Conservation (phyloP, 176 grass and related monocot genomes). For the Paspalum vaginatum region DNA sequence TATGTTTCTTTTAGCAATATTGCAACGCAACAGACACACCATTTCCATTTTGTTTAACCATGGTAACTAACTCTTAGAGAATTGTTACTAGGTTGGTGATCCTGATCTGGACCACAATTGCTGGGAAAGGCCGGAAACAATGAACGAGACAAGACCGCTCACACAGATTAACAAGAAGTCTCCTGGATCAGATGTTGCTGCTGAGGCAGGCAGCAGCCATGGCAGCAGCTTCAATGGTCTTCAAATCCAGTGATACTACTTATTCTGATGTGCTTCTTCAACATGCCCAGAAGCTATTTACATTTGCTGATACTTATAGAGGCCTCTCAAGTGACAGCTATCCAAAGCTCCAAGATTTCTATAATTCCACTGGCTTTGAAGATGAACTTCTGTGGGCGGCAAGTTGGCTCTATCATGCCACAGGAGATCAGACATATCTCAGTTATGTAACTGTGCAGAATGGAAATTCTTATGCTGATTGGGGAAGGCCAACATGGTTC, state of each 20-base stretch:
- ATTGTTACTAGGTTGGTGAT: constrained; percentile 76
- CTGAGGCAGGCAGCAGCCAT: constrained; percentile 89
- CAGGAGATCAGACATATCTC: constrained; percentile 89
- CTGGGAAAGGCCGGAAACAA: constrained; percentile 97
- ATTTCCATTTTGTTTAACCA: constrained; percentile 15
- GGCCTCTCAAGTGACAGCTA: constrained; percentile 72
- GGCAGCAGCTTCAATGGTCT: constrained; percentile 93
- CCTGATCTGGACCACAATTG: constrained; percentile 94
- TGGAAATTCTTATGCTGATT: constrained; percentile 79
- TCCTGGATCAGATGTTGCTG: constrained; percentile 90
- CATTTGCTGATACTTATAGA: constrained; percentile 82
- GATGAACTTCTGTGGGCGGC: constrained; percentile 97
- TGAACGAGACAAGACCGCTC: constrained; percentile 87
- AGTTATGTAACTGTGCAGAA: constrained; percentile 90
- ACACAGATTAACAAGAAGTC: constrained; percentile 72
- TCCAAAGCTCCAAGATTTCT: constrained; percentile 74
- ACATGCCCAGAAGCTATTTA: constrained; percentile 91
- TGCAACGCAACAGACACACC: background rate
- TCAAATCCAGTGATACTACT: constrained; percentile 68
- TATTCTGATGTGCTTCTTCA: constrained; percentile 90
- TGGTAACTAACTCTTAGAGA: background rate
- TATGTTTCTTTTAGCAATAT: background rate
- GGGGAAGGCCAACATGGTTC: constrained; percentile 97
- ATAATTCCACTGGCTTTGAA: constrained; percentile 81
- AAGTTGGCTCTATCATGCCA: constrained; percentile 99